These are phyloP conservation scores for Geoglossum cookeanum DNA, from an alignment of 2,329 filamentous ascomycete species.

Conservation along the genomic window DNA sequence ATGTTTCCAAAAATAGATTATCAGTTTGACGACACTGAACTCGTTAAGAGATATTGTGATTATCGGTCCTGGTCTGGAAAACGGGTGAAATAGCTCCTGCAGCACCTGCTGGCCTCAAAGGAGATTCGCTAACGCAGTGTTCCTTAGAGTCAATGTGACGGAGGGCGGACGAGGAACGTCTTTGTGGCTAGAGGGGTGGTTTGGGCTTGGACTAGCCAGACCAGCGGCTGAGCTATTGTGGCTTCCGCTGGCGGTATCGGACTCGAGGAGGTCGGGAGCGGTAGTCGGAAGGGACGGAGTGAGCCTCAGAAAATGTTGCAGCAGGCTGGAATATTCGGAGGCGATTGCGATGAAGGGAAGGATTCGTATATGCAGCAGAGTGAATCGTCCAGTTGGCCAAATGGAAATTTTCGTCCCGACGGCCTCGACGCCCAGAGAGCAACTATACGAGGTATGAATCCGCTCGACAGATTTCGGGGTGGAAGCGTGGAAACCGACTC, in stretches of 20 bases:
- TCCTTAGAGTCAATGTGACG: not conserved
- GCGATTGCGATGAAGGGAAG: not conserved
- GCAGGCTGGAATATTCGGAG: not conserved
- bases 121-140: constrained; percentile 25
- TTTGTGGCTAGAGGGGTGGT: not conserved
- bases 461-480: not conserved
- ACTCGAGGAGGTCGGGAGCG: not conserved
- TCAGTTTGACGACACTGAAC: not conserved
- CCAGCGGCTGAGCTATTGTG: not conserved
- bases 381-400: not conserved
- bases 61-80: not conserved
- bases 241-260: not conserved
- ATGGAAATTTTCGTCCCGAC: not conserved
- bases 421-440: not conserved
- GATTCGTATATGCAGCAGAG: not conserved
- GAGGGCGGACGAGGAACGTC: not conserved
- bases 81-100: constrained; percentile 39
- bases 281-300: not conserved
- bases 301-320: not conserved
- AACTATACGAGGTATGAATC: not conserved
- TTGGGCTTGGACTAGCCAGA: not conserved
- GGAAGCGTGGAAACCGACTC: not conserved
- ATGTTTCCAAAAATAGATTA: constrained; percentile 5
- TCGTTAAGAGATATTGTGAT: not conserved
- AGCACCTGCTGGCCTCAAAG: constrained; percentile 73